phyloP scores from a whole-genome alignment of 306 rosid species.

The Dalbergia cochinchinensis region DNA sequence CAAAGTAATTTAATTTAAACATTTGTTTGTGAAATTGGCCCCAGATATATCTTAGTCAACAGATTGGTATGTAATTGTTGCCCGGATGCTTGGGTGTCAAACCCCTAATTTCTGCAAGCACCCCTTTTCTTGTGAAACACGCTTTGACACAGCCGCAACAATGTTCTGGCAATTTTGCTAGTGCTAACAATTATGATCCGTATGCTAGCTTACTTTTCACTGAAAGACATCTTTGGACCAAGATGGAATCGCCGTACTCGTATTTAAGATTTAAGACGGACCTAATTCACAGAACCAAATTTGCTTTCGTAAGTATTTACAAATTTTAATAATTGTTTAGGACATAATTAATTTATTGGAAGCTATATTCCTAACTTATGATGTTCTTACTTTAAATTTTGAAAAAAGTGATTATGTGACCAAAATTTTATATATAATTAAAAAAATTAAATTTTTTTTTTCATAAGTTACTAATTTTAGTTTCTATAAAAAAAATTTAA shows the following conservation, averaged over 20 bases:
- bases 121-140: not conserved
- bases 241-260: not conserved
- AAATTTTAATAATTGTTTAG: not conserved
- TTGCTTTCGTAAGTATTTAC: not conserved
- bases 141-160: not conserved
- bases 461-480: too few species aligned
- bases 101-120: not conserved
- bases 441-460: too few species aligned
- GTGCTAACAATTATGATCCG: not conserved
- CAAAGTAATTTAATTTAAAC: not conserved
- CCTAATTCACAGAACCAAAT: not conserved
- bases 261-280: not conserved
- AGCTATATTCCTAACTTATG: too few species aligned
- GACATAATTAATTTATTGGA: not conserved
- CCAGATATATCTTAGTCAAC: not conserved
- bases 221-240: not conserved
- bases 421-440: too few species aligned
- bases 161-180: not conserved
- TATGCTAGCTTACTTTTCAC: constrained; percentile 9
- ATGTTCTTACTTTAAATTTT: too few species aligned
- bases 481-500: too few species aligned
- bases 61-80: constrained; percentile 12
- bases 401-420: too few species aligned
- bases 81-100: not conserved
- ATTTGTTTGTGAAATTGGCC: not conserved